These are phyloP conservation scores for Abrus pulchellus DNA, from an alignment of 306 rosid species.

Conservation along the genomic window DNA sequence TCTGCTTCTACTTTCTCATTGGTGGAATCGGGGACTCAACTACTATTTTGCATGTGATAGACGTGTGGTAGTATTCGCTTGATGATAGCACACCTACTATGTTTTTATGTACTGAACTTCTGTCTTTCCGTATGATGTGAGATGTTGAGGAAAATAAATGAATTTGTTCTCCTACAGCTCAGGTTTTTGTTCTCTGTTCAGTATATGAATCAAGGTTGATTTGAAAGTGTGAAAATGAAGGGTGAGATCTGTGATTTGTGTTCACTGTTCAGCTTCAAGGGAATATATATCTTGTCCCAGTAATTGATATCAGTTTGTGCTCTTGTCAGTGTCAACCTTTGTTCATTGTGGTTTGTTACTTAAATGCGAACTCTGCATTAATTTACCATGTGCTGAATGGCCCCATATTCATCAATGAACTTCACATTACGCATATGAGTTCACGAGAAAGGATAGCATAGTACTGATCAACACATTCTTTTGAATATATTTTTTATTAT, in stretches of 20 bases:
- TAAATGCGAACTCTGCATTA: slow-evolving; percentile 26
- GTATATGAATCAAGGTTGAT: slow-evolving; percentile 21
- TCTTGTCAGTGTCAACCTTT: slow-evolving; percentile 13
- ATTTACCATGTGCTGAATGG: slow-evolving; percentile 15
- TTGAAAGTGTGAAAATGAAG: slow-evolving; percentile 24
- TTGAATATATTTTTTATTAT: no score
- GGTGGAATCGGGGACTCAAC: not conserved
- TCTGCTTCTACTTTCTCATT: not conserved
- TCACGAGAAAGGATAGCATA: not conserved
- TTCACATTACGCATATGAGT: not conserved
- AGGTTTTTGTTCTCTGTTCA: not conserved
- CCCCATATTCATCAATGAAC: slow-evolving; percentile 7
- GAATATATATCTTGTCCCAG: slow-evolving; percentile 20
- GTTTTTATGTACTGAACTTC: not conserved
- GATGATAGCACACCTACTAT: slow-evolving; percentile 9
- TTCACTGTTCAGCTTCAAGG: not conserved
- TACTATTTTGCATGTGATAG: slow-evolving; percentile 26
- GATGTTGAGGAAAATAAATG: slow-evolving; percentile 41
- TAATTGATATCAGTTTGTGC: slow-evolving; percentile 20
- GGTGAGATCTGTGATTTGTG: slow-evolving; percentile 3
- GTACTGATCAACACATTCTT: no score
- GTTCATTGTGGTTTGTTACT: slow-evolving; percentile 2
- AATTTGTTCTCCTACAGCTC: not conserved
- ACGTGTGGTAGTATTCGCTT: not conserved
- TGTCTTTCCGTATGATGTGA: slow-evolving; percentile 28